Evolutionary conservation across 2,329 filamentous ascomycete genomes (phyloP).

Genomic region (Magnaporthales sp.): DNA sequence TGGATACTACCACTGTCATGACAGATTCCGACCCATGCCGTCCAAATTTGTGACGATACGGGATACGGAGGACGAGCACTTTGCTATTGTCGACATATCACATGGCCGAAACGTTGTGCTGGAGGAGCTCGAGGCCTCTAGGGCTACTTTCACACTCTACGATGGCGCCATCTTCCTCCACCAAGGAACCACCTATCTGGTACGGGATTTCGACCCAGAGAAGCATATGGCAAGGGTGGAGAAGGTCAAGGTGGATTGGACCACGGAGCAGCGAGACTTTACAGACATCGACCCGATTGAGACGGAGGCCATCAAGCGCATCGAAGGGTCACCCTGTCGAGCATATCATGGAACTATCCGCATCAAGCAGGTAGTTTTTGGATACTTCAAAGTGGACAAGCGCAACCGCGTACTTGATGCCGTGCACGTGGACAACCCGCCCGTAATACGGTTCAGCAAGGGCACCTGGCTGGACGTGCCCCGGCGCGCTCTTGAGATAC

Average conservation of each 20-base stretch:
- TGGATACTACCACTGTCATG: constrained; percentile 85
- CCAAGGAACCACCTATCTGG: constrained; percentile 86
- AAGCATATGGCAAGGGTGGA: constrained; percentile 79
- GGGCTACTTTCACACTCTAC: constrained; percentile 94
- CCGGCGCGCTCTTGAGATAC: constrained; percentile 65
- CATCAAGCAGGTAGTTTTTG: constrained; percentile 83
- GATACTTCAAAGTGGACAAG: constrained; percentile 95
- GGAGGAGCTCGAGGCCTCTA: constrained; percentile 90
- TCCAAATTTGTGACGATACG: constrained; percentile 80
- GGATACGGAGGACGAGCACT: constrained; percentile 82
- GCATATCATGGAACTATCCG: constrained; percentile 84
- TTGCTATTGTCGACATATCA: constrained; percentile 85
- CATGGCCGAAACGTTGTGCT: constrained; percentile 75
- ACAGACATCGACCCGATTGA: constrained; percentile 92
- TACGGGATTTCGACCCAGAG: constrained; percentile 80
- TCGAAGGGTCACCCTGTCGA: constrained; percentile 51
- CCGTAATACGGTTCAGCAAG: constrained; percentile 74
- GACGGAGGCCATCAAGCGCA: constrained; percentile 75
- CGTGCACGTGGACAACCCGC: constrained; percentile 86
- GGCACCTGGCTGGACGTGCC: constrained; percentile 97
- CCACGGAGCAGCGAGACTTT: constrained; percentile 83
- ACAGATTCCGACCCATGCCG: constrained; percentile 77
- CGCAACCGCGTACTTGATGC: constrained; percentile 81
- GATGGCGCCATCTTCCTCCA: constrained; percentile 96
- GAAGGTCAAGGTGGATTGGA: constrained; percentile 89